These are phyloP conservation scores for Cladosporium sphaerospermum DNA, from an alignment of 2,329 filamentous ascomycete species.

Conservation along the genomic window DNA sequence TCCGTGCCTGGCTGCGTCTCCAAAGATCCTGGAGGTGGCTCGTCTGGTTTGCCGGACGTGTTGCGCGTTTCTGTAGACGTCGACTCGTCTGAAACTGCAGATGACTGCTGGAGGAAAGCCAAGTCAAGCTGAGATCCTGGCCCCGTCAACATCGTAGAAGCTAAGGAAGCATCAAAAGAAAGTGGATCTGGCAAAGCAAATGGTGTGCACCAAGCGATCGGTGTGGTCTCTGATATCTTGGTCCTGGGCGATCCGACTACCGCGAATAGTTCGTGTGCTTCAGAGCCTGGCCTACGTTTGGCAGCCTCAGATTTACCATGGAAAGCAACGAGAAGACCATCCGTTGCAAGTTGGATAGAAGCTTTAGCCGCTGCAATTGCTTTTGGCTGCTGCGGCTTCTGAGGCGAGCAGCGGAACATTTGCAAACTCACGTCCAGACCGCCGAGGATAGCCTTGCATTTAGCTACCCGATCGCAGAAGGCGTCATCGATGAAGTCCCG, in stretches of 20 bases:
- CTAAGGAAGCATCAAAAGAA: not conserved
- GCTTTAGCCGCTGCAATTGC: not conserved
- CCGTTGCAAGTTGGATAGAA: not conserved
- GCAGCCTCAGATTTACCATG: not conserved
- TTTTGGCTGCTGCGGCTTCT: not conserved
- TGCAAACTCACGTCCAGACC: conserved; percentile 4
- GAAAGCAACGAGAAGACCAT: not conserved
- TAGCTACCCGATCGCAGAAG: not conserved
- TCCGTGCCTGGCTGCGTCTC: too few relatives aligned
- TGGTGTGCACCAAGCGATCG: not conserved
- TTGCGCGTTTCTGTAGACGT: too few relatives aligned
- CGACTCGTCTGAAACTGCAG: too few relatives aligned
- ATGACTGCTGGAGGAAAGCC: too few relatives aligned
- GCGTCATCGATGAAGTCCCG: not conserved
- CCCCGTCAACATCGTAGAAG: not conserved
- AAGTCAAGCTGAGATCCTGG: not conserved
- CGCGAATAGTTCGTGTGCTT: not conserved
- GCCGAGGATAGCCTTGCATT: conserved; percentile 1
- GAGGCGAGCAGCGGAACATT: not conserved
- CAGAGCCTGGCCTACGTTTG: not conserved
- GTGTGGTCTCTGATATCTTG: too few relatives aligned
- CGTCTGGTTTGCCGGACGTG: too few relatives aligned
- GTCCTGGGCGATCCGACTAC: too few relatives aligned
- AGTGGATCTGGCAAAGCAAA: not conserved
- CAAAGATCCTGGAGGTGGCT: too few relatives aligned